Evolutionary conservation across 1,139 yeast species (phyloP), one percentile per base, ranked within the genome.

Genomic region (Protomyces inouyei): DNA sequence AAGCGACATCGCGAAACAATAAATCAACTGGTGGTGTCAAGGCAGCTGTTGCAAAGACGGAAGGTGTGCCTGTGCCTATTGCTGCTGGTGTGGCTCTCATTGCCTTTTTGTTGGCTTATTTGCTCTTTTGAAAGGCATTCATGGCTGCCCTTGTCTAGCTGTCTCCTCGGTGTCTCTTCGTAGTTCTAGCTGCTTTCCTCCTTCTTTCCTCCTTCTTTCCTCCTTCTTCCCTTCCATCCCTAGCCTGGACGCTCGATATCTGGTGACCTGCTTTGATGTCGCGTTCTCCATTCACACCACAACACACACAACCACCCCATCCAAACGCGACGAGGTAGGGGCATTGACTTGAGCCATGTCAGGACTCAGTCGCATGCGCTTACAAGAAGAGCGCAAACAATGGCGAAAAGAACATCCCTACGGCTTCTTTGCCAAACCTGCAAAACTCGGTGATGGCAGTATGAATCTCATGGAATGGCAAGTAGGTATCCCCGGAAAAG

Each of bases 361-460:
- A 3, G 65, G 61, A 65, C 81, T 90, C 69, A 86, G 95, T 73
- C 80, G 87, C 70, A 90, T 85, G 68, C 82, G 97, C 70, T 80
- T 90, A 66, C 38, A 46, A 46, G 60, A 66, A 45, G 68, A 66
- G 52, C 65, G 98, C 74, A 93, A 92, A 76, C 92, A 88, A 75
- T 93, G 99, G 99, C 85, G 99, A 71, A 93, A 91, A 75, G 97
- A 92, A 74, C 99, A 95, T 75, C 99, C 99, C 0, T 93, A 91
- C 76, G 68, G 55, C 3, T 93, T 93, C 76, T 91, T 78, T 71
- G 98, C 98, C 48, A 90, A 88, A 73, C 99, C 99, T 4, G 75
- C 79, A 52, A 92, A 88, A 74, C 79, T 81, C 16, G 73, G 79
- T 2, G 96, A 91, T 72, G 98, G 98, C 1, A 80, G 91, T 0